Percentiles rank a stretch among this genome's conserved stretches.
Conservation (phyloP, 108 stramenopile species). For the Skeletonema grethae region DNA sequence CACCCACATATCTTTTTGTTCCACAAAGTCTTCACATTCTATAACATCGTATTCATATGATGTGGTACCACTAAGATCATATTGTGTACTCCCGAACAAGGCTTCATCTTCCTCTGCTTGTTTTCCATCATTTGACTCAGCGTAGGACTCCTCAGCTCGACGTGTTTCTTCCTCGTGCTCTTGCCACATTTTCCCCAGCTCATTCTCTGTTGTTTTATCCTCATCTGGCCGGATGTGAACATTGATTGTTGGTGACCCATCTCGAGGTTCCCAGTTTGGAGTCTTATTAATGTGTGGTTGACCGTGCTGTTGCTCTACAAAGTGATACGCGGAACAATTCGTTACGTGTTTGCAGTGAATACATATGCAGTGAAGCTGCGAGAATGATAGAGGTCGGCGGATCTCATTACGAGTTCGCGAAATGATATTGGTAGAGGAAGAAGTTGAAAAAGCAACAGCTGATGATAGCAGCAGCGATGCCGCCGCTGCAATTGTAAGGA, state of each 20-base stretch:
- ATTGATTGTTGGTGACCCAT: slow-evolving; percentile 86
- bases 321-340: slow-evolving; percentile 81
- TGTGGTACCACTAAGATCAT: slow-evolving; percentile 63
- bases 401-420: not conserved
- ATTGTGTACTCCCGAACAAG: slow-evolving; percentile 54
- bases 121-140: not conserved
- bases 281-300: slow-evolving; percentile 84
- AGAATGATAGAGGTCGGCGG: not conserved
- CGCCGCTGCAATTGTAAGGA: not conserved
- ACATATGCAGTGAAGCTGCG: slow-evolving; percentile 62
- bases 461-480: not conserved
- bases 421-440: not conserved
- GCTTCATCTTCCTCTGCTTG: slow-evolving; percentile 15
- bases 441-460: not conserved
- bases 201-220: slow-evolving; percentile 34
- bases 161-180: slow-evolving; percentile 58
- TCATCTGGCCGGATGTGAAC: slow-evolving; percentile 76
- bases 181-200: slow-evolving; percentile 46
- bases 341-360: slow-evolving; percentile 81
- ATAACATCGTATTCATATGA: slow-evolving; percentile 89
- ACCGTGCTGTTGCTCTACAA: slow-evolving; percentile 85
- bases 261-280: slow-evolving; percentile 78
- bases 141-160: slow-evolving; percentile 35
- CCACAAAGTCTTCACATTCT: slow-evolving; percentile 78
- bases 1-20: slow-evolving; percentile 77